Percentiles rank a stretch among this genome's conserved stretches.
Evolutionary conservation across 345 rosid species (phyloP).

Genomic region (Gossypium raimondii): DNA sequence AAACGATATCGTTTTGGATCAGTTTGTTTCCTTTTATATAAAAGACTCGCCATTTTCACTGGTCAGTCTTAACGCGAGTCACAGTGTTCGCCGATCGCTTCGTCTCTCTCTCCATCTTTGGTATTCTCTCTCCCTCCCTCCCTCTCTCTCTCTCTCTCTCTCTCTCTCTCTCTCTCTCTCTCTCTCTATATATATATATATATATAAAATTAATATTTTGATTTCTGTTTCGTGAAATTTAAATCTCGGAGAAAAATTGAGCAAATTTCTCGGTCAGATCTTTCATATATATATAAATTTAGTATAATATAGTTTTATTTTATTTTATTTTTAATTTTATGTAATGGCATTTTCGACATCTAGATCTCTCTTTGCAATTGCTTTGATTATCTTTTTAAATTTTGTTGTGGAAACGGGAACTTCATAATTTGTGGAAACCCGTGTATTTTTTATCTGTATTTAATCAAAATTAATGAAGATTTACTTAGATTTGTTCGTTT

Average conservation of each 20-base stretch:
- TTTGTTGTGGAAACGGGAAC: background rate
- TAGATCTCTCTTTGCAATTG: slow-evolving; percentile 24
- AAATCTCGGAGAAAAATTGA: background rate
- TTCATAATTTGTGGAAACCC: background rate
- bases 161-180: background rate
- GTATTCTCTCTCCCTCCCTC: background rate
- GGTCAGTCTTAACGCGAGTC: slow-evolving; percentile 14
- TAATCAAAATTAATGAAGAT: background rate
- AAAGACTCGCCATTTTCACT: slow-evolving; percentile 20
- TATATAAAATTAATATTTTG: background rate
- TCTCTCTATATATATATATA: background rate
- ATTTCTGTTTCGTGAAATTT: background rate
- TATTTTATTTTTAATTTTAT: background rate
- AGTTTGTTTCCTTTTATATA: slow-evolving; percentile 9
- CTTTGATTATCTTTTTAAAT: background rate
- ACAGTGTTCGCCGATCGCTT: slow-evolving; percentile 17
- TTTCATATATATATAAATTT: background rate
- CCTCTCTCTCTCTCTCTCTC: background rate
- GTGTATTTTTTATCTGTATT: slow-evolving; percentile 4
- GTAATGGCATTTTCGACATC: background rate
- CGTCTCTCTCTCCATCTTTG: slow-evolving; percentile 16
- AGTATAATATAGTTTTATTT: background rate
- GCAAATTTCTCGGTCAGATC: slow-evolving; percentile 26
- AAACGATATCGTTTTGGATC: slow-evolving; percentile 34
- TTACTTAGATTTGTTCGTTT: background rate